These are phyloP conservation scores for Warburgia ugandensis DNA, from an alignment of 164 flowering plant species.

Conservation along the genomic window DNA sequence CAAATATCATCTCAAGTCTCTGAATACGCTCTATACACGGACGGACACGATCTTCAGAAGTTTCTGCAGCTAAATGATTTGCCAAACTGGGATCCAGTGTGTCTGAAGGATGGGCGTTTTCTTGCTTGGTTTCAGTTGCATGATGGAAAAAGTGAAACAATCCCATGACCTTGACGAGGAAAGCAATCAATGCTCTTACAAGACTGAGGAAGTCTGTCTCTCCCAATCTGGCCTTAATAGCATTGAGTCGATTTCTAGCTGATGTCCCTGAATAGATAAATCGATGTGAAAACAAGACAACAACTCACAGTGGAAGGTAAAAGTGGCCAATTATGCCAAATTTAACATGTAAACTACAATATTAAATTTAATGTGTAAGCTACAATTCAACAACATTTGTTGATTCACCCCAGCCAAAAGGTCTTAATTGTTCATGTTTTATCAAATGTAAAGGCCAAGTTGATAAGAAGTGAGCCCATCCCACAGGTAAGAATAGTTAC, in stretches of 20 bases:
- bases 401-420: no score
- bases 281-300: background rate
- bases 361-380: background rate
- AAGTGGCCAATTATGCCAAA: background rate
- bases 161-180: slow-evolving; percentile 18
- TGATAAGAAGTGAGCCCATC: background rate
- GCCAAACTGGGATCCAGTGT: slow-evolving; percentile 17
- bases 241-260: background rate
- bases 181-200: slow-evolving; percentile 7
- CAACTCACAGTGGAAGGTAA: background rate
- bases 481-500: background rate
- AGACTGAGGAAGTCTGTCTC: background rate
- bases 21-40: slow-evolving; percentile 76
- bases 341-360: background rate
- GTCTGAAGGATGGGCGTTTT: slow-evolving; percentile 19
- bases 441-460: background rate
- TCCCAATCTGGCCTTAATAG: background rate
- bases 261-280: slow-evolving; percentile 1
- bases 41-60: slow-evolving; percentile 31
- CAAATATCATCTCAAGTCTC: slow-evolving; percentile 54
- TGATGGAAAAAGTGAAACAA: slow-evolving; percentile 13
- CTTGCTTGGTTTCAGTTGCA: slow-evolving; percentile 11
- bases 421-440: no score
- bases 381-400: background rate
- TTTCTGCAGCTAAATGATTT: slow-evolving; percentile 21